A percentile compares a stretch with the other conserved stretches of the same genome.
These are phyloP conservation scores for Cystobasidium slooffiae DNA, from an alignment of 1,284 basidiomycete species.

Conservation along the genomic window DNA sequence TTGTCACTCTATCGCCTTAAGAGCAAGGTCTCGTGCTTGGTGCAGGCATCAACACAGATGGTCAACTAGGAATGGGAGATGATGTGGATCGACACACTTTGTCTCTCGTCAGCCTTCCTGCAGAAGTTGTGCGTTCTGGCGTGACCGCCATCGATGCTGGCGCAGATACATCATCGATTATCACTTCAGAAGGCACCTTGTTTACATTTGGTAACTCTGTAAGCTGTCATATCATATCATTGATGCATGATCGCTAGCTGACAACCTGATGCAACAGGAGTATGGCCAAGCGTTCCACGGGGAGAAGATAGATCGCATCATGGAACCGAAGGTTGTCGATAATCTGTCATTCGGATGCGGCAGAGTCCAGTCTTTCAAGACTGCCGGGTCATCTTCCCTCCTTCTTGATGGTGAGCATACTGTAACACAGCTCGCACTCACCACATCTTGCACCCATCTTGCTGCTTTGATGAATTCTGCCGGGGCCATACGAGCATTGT, in stretches of 20 bases:
- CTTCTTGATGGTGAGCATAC: conserved; percentile 48
- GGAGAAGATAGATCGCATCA: conserved; percentile 67
- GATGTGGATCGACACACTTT: conserved; percentile 45
- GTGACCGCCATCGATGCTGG: conserved; percentile 46
- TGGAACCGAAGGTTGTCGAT: conserved; percentile 79
- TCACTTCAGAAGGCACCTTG: conserved; percentile 46
- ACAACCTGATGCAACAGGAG: conserved; percentile 43
- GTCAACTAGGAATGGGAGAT: conserved; percentile 47
- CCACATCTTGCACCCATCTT: neutral
- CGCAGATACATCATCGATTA: conserved; percentile 48
- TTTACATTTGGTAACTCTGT: conserved; percentile 53
- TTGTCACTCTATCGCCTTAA: conserved; percentile 6
- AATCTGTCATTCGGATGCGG: conserved; percentile 53
- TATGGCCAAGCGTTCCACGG: conserved; percentile 51
- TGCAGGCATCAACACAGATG: conserved; percentile 52
- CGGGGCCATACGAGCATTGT: conserved; percentile 52
- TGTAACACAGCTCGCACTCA: neutral
- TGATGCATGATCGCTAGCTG: neutral
- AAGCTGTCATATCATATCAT: neutral
- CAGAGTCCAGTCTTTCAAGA: conserved; percentile 46
- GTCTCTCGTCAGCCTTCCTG: conserved; percentile 41
- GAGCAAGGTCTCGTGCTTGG: conserved; percentile 49
- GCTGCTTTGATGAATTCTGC: conserved; percentile 46
- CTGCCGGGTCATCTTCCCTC: conserved; percentile 50
- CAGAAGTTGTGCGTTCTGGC: conserved; percentile 36